A percentile compares a stretch with the other conserved stretches of the same genome.
Conservation (phyloP, 768 basidiomycete species). For the Paxillus rubicundulus region DNA sequence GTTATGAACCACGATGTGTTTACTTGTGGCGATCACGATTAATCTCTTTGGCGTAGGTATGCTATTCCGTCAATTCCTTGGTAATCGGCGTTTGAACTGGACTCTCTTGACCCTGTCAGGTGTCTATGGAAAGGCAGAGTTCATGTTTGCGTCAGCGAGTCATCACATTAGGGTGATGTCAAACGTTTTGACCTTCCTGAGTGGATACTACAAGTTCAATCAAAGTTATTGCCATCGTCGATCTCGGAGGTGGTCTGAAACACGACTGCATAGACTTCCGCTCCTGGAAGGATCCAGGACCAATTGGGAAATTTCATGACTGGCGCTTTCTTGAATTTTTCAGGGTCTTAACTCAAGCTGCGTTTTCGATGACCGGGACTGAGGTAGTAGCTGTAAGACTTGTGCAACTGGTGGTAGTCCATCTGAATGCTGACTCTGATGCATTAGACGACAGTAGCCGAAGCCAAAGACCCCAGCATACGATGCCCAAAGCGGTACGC, state of each 20-base stretch:
- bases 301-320: constrained; percentile 56
- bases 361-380: constrained; percentile 74
- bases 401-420: too few species aligned
- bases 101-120: constrained; percentile 8
- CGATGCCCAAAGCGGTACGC: constrained; percentile 69
- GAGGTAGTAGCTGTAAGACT: constrained; percentile 66
- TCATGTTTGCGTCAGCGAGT: constrained; percentile 37
- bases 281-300: constrained; percentile 42
- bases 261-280: constrained; percentile 38
- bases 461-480: constrained; percentile 69
- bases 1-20: constrained; percentile 47
- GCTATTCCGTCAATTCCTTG: background rate
- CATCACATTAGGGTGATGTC: too few species aligned
- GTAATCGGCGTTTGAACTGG: background rate
- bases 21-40: constrained; percentile 44
- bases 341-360: constrained; percentile 65
- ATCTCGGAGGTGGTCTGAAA: constrained; percentile 50
- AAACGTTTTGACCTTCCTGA: too few species aligned
- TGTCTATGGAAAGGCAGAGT: constrained; percentile 41
- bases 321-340: constrained; percentile 63
- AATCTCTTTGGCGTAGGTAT: constrained; percentile 36
- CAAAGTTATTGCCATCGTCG: constrained; percentile 51
- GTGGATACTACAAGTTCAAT: constrained; percentile 20
- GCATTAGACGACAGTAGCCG: constrained; percentile 28
- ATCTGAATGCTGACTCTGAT: too few species aligned